Base-by-base conservation (phyloP, 2,329 filamentous ascomycete genomes). In the Xylariaceae sp. region DNA sequence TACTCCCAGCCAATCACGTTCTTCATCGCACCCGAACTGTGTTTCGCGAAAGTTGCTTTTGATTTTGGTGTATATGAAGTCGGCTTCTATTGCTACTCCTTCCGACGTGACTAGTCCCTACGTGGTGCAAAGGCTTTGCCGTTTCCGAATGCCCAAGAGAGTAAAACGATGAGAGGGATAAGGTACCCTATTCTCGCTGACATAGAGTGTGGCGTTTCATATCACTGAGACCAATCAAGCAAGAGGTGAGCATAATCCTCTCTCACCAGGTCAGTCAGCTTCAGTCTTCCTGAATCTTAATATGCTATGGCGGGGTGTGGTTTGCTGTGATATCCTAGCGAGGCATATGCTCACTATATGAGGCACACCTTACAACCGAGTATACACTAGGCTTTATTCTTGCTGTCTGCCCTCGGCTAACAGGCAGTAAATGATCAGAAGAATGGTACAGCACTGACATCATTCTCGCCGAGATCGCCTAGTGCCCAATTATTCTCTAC, bases 401-500 rank as follows among this genome's bases (percentile, higher is more conserved):
- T 43, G 21, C n/a, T n/a, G n/a, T n/a, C n/a, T n/a, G n/a, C n/a
- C n/a, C n/a, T n/a, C n/a, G n/a, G n/a, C n/a, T 29, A 42, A 27
- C 3, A n/a, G 21, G 8, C 15, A 16, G 20, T 21, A 4, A 43
- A 30, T 32, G 2, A 13, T 47, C 21, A 56, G 40, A 53, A 56
- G 21, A 59, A 59, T n/a, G 57, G 16, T 15, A 47, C 50, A 6
- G 57, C 57, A 27, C 10, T 27, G 23, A 52, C 50, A 45, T 59
- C 57, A 35, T 66, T 63, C 54, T 63, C 55, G 1, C 64, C 65
- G 32, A 68, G 53, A 11, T 58, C 51, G 0, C 64, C 66, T 42
- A 68, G 33, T 9, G 27, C 44, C 67, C 67, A 68, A 27, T 68
- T 68, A 11, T 63, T 49, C 43, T 68, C 65, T 3, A 62, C 65